A percentile compares a stretch with the other conserved stretches of the same genome.
phyloP scores from a whole-genome alignment of 176 grass and related monocot genomes.

The Lolium multiflorum region DNA sequence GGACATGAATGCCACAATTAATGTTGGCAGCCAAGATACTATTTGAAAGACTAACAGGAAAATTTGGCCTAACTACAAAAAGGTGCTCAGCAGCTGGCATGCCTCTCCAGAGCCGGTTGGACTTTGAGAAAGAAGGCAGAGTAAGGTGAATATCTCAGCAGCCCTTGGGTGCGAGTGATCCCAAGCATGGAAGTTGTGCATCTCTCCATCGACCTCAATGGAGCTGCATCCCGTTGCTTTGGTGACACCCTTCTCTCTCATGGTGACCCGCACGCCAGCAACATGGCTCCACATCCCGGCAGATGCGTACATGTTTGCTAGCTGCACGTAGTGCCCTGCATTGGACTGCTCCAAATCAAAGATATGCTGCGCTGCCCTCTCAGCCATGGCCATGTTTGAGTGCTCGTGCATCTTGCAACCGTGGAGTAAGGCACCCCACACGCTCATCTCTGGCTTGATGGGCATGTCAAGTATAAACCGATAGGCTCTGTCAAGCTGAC shows the following conservation, averaged over 20 bases:
- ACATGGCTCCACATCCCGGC: constrained; percentile 77
- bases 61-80: constrained; percentile 21
- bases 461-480: constrained; percentile 65
- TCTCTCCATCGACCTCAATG: constrained; percentile 54
- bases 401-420: constrained; percentile 67
- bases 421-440: constrained; percentile 78
- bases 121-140: constrained; percentile 50
- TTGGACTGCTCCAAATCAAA: constrained; percentile 69
- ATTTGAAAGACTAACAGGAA: constrained; percentile 32
- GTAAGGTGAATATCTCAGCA: constrained; percentile 32
- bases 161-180: constrained; percentile 46
- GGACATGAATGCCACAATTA: background rate
- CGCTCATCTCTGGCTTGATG: constrained; percentile 60
- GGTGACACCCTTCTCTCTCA: constrained; percentile 68
- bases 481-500: constrained; percentile 63
- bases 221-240: constrained; percentile 66
- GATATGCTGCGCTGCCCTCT: constrained; percentile 53
- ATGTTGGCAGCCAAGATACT: constrained; percentile 18
- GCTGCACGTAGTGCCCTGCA: constrained; percentile 77
- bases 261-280: constrained; percentile 51
- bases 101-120: background rate
- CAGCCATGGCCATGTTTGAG: constrained; percentile 58
- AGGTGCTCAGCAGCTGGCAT: constrained; percentile 18
- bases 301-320: constrained; percentile 79
- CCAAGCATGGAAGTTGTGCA: constrained; percentile 48